Evolutionary conservation across 75 land plant species (phyloP), one percentile per base, ranked within the genome.

Genomic region (Sequoia sempervirens): DNA sequence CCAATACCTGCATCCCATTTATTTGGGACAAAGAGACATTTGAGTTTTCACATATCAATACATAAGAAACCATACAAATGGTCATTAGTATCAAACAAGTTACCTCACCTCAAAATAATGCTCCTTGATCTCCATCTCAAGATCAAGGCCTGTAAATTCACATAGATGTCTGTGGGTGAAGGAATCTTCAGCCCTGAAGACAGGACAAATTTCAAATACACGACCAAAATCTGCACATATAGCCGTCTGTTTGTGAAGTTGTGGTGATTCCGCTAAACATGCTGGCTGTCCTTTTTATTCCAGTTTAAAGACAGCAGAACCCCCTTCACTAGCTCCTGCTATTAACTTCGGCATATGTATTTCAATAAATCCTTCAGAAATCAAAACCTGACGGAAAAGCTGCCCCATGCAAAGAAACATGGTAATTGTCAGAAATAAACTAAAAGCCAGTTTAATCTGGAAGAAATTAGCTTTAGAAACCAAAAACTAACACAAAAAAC

Each of bases 261-360:
- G 99, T 83, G 99, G 99, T 80, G 99, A 97, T 79, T 95, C 97
- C 9, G 99, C 99, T 40, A 97, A 86, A 82, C 99, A 97, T 58
- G 99, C 99, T 41, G 97, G 91, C 73, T 90, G 93, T 0, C 97
- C 98, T 82, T 91, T 92, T 84, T 95, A 97, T 64, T 94, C 93
- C 75, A 97, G 86, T 83, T 84, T 92, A 84, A 97, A 97, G 72
- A 97, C 96, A 83, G 99, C 88, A 64, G 99, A 85, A 86, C 99
- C 99, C 56, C 99, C 99, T 89, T 97, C 99, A 92, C 99, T 97
- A 30, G 97, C 92, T 26, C 99, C 99, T 52, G 89, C 95, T 53
- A 93, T 91, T 30, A 97, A 52, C 86, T 95, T 95, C 37, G 99
- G 97, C 1, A 94, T 94, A 82, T 94, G 94, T 17, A 97, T 89